Base-by-base conservation (phyloP, 2,329 filamentous ascomycete species). In the Ceratocystis ficicola region DNA sequence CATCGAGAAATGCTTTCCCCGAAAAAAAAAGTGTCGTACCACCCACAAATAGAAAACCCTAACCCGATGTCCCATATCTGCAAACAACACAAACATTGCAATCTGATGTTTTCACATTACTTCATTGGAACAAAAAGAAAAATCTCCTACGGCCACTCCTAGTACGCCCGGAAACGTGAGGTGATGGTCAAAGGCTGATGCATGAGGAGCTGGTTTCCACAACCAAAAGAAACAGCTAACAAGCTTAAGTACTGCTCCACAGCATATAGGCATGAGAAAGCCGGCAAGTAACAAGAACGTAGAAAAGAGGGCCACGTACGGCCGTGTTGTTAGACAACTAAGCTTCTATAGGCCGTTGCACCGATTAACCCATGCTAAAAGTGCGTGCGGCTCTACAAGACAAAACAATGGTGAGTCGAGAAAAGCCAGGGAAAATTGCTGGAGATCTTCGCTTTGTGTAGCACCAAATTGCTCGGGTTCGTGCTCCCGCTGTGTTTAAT, bases 401-500 rank as follows among this genome's bases (percentile, higher is more conserved):
- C 17, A 15, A 10, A 8, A 28, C 20, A 52, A 25, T 25, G 3
- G 48, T 17, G 48, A 22, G 25, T 28, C 3, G 12, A 41, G 22
- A 6, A 22, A 52, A 52, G 48, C 15, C 17, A 15, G 15, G 25
- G 8, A 52, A 52, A 25, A 28, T 28, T 52, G 48, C 15, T 10
- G 12, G 48, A 52, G 48, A 52, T 52, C 22, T 28, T 28, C 22
- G 22, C 48, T 52, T 52, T 20, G 15, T 52, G 48, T 52, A 52
- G 48, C 48, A 52, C 48, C 22, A 52, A 52, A 52, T 52, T 52
- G 48, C 55, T 32, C 28, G 55, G 55, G 55, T 59, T 59, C 55
- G 55, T 59, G 55, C 55, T 59, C 55, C 55, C 55, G 55, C 30
- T 36, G 28, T 59, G 22, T 17, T 36, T 59, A 25, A 59, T 59